Evolutionary conservation across 2,329 filamentous ascomycete genomes (phyloP), one percentile per base, ranked within the genome.

Genomic region (Fusarium xyrophilum): DNA sequence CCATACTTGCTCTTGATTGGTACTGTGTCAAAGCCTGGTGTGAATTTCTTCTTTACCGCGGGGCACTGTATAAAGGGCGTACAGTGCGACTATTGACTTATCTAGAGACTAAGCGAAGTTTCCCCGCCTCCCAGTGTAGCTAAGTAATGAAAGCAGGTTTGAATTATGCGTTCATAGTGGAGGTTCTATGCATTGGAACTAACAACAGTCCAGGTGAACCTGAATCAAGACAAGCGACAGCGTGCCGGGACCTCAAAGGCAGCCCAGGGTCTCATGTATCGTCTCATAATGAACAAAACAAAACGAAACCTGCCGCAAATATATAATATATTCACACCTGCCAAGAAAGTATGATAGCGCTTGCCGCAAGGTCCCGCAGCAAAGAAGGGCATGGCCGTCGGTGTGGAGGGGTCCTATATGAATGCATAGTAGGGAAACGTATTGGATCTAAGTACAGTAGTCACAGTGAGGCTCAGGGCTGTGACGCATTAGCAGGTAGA

Each of bases 1-100:
- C 57, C 38, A 25, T 46, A 28, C 43, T 32, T 54, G 36, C 43
- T 32, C 21, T 53, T 33, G 10, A 33, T 46, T 53, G 21, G 33
- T 55, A 67, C 65, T 68, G 65, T 65, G 48, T 27, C 44, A n/a
- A 8, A 27, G 52, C 42, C n/a, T 67, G 64, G 65, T 68, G 65
- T 48, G 43, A 68, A 68, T 68, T 62, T 66, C 47, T 63, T 25
- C 32, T 63, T 25, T 28, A 54, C 43, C 60, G 51, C 51, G 65
- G 60, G 65, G 65, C 65, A 67, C 64, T 38, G 65, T 68, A 56
- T 15, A 19, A 25, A 25, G 44, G 52, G 28, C 17, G 39, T 65
- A 65, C 64, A 67, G 65, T 68, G 64, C 54, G 44, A 42, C 12
- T 36, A 19, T 19, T 5, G 23, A 43, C 23, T 3, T 10, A 13